Conservation (phyloP, 805 yeast species). For the Candida saitoana region DNA sequence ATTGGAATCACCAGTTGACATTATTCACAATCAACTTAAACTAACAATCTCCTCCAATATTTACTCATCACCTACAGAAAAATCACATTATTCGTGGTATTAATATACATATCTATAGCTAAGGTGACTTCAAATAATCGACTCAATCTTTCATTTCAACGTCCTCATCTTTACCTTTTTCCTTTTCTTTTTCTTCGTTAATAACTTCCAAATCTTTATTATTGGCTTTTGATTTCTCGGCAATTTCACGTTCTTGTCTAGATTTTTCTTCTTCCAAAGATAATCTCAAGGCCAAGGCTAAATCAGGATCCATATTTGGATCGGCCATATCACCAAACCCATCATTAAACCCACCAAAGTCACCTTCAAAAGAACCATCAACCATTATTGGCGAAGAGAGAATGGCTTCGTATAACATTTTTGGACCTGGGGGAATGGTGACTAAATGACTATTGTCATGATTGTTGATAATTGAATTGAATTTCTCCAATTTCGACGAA, state of each 20-base stretch:
- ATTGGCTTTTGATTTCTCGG: slow-evolving; percentile 26
- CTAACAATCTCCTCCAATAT: no score
- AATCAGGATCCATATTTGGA: slow-evolving; percentile 92
- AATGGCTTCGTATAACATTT: slow-evolving; percentile 75
- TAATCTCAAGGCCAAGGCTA: slow-evolving; percentile 90
- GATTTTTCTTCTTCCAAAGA: slow-evolving; percentile 93
- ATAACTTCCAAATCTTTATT: slow-evolving; percentile 26
- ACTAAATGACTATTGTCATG: slow-evolving; percentile 79
- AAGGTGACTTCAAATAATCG: neutral
- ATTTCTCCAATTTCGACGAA: slow-evolving; percentile 73
- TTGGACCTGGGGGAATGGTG: slow-evolving; percentile 85
- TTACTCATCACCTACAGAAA: neutral
- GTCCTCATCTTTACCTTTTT: slow-evolving; percentile 13
- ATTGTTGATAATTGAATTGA: slow-evolving; percentile 67
- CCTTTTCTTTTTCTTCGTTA: slow-evolving; percentile 22
- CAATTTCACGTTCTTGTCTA: slow-evolving; percentile 75
- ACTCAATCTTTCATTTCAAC: slow-evolving; percentile 13
- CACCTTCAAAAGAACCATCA: slow-evolving; percentile 57
- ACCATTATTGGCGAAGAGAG: slow-evolving; percentile 70
- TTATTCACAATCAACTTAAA: no score
- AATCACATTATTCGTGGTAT: neutral
- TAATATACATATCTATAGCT: slow-evolving; percentile 1
- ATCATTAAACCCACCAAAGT: slow-evolving; percentile 43
- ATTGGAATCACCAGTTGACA: no score
- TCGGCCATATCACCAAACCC: slow-evolving; percentile 50